Evolutionary conservation across 345 rosid genomes (phyloP), one percentile per base, ranked within the genome.

Genomic region (Camelina hispida): DNA sequence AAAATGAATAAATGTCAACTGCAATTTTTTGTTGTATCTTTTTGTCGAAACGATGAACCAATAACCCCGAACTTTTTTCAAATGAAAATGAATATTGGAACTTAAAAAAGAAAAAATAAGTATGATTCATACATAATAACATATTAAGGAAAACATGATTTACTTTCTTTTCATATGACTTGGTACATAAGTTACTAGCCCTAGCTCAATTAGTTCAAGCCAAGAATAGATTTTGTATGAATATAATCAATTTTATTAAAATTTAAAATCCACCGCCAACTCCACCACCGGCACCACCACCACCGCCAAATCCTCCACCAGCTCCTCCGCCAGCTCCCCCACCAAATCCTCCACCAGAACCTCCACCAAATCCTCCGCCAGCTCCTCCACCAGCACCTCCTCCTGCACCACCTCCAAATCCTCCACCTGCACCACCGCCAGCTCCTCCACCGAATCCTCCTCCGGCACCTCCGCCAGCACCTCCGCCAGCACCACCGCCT

Each of bases 231-330:
- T 64, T 40, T 44, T 62, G 58, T 62, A 69, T 44, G 46, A 69
- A 76, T 14, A 38, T 18, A 12, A 38, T 56, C 50, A 48, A 52
- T 46, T 25, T 25, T 70, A 55, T 50, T 22, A n/a, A 12, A 8
- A 16, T 4, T 70, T 70, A 77, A 63, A 55, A 70, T 46, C n/a
- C 73, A 72, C 74, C 73, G 20, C 78, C 73, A 60, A 68, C 7
- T 8, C 77, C 77, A 64, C 71, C 71, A 2, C 76, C 76, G 1
- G 43, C 62, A 61, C 69, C 80, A 18, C 69, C 73, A 3, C 72
- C 80, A 11, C 79, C 79, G 0, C 79, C 75, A 6, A 69, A 69
- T 53, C 75, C 75, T 42, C 74, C 79, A 18, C 79, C 79, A 25
- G 55, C 73, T 3, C 79, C 79, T 16, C 73, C 73, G 0, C 78